phyloP scores from a whole-genome alignment of 2,329 filamentous ascomycete genomes.

The Tolypocladium endophyticum region DNA sequence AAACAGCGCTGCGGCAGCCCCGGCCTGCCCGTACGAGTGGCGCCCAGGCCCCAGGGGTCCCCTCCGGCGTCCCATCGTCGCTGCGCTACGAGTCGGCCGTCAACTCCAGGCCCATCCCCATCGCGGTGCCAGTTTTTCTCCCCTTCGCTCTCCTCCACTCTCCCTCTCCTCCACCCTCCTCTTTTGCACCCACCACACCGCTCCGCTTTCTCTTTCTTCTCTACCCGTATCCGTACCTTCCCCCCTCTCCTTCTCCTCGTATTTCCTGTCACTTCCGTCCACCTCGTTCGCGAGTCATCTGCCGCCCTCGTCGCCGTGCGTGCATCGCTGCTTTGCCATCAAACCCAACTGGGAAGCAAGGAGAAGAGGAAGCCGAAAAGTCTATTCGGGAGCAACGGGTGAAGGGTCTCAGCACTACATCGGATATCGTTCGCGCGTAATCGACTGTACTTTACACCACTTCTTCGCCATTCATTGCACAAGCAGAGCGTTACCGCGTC shows the following conservation, averaged over 20 bases:
- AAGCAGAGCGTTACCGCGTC: not conserved
- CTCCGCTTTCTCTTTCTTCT: constrained; percentile 13
- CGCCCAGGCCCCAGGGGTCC: not conserved
- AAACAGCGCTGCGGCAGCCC: not conserved
- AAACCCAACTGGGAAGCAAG: not conserved
- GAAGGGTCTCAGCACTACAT: not conserved
- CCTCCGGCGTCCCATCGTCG: not conserved
- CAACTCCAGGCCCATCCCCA: constrained; percentile 6
- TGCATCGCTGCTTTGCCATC: not conserved
- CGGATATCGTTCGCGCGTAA: constrained; percentile 15
- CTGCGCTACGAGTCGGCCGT: not conserved
- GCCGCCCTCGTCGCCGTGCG: constrained; percentile 2
- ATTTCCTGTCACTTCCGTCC: constrained; percentile 3
- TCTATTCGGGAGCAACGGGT: not conserved
- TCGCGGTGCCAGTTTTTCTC: constrained; percentile 13
- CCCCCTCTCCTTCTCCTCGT: constrained; percentile 10
- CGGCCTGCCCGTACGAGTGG: not conserved
- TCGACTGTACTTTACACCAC: constrained; percentile 22
- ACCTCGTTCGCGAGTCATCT: constrained; percentile 15
- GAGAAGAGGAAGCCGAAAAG: not conserved
- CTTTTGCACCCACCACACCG: constrained; percentile 17
- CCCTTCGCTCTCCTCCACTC: constrained; percentile 10
- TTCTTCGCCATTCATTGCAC: constrained; percentile 13
- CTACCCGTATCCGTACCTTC: not conserved
- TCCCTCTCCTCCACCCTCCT: constrained; percentile 13